A percentile compares a stretch with the other conserved stretches of the same genome.
Conservation (phyloP, 768 basidiomycete genomes). For the Naematelia encephala region DNA sequence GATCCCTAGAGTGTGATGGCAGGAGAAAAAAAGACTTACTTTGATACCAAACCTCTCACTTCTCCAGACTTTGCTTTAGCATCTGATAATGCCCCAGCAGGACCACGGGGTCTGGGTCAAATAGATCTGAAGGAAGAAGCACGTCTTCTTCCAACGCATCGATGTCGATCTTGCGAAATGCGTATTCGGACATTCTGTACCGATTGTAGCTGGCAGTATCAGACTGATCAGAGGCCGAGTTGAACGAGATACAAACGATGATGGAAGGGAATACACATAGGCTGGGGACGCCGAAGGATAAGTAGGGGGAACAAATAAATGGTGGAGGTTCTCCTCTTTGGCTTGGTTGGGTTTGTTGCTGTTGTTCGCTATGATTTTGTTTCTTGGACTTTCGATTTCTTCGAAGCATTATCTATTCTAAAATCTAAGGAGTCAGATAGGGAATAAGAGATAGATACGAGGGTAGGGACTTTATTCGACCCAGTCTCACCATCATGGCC, state of each 20-base stretch:
- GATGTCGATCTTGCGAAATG: constrained; percentile 90
- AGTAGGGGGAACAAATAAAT: neutral
- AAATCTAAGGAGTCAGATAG: neutral
- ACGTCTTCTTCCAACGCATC: constrained; percentile 90
- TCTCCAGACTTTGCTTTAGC: constrained; percentile 69
- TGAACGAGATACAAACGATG: neutral
- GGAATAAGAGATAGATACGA: neutral
- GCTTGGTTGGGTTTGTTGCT: too few species aligned
- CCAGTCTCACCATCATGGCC: constrained; percentile 58
- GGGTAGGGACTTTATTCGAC: too few species aligned
- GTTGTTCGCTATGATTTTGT: too few species aligned
- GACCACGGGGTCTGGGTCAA: constrained; percentile 79
- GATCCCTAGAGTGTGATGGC: neutral
- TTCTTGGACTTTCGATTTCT: too few species aligned
- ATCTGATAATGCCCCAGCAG: constrained; percentile 68
- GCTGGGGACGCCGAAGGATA: neutral
- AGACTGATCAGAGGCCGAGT: too few species aligned
- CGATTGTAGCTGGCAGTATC: too few species aligned
- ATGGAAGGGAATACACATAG: neutral
- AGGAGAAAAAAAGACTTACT: constrained; percentile 55
- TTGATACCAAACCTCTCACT: constrained; percentile 70
- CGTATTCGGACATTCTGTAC: constrained; percentile 51
- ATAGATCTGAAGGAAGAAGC: constrained; percentile 77
- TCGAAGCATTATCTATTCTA: too few species aligned
- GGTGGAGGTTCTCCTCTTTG: neutral